Evolutionary conservation across 495 filamentous ascomycete species (phyloP), one percentile per base, ranked within the genome.

Genomic region (Podospora pseudopauciseta): DNA sequence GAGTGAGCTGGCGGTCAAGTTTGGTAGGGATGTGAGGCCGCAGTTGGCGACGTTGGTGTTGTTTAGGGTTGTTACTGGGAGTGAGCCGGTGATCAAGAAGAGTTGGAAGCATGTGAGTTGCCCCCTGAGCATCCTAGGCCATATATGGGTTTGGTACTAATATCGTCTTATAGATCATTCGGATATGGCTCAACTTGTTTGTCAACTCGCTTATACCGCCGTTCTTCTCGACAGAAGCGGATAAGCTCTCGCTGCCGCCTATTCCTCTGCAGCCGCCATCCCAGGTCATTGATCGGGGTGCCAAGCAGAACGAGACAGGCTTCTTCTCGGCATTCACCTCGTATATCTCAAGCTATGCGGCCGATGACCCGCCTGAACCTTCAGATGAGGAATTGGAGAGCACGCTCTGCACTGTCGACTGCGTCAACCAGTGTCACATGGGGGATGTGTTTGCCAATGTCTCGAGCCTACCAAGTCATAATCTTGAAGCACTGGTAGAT

Each of bases 331-430:
- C 95, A 5, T 91, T 99, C 67, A 93, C 94, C 1, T 96, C 92
- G 5, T 98, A 97, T 70, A 91, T 99, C 23, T 96, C 94, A n/a
- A 97, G 93, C 76, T 97, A 98, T 80, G 95, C 96, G 28, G 96
- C 93, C 19, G 96, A 97, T 75, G 95, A 99, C 71, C 95, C 95
- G 11, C 95, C 95, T 5, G 96, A 98, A 79, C 95, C 95, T 1
- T 97, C 95, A 0, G 93, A 97, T 65, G 95, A 98, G 73, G 95
- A 99, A 76, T 83, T 99, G 60, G 96, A 98, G 70, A 97, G 94
- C 75, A 98, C 95, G 0, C 79, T 98, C 18, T 93, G 91, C 76
- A 94, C 96, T 0, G 93, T 97, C 6, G 95, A 98, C 73, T 98
- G 94, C 70, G 88, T 99, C 53, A 93, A 93, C 67, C 88, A 91